Conservation (phyloP, 768 basidiomycete species). For the Guyanaporus albipodus region DNA sequence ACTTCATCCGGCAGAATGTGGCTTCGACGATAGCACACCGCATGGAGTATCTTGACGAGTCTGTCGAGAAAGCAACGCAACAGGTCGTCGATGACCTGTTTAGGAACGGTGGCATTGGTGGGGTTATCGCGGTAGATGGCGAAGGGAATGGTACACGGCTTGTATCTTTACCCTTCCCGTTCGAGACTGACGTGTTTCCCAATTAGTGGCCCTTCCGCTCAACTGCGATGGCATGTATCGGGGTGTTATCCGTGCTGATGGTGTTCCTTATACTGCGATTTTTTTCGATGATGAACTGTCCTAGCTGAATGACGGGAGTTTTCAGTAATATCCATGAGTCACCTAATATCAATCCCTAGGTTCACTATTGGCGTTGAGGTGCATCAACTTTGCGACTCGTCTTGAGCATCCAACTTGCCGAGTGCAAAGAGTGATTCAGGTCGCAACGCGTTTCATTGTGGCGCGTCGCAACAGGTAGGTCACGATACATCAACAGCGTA, state of each 20-base stretch:
- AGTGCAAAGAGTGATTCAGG: too few relatives aligned
- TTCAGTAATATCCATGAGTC: not conserved
- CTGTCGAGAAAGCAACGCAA: slow-evolving; percentile 52
- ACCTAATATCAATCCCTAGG: not conserved
- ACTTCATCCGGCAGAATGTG: slow-evolving; percentile 69
- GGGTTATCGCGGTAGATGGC: slow-evolving; percentile 69
- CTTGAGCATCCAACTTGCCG: too few relatives aligned
- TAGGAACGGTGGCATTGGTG: slow-evolving; percentile 61
- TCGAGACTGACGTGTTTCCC: not conserved
- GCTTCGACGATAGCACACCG: slow-evolving; percentile 64
- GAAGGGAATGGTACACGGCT: slow-evolving; percentile 56
- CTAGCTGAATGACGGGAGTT: slow-evolving; percentile 4
- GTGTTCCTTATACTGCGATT: slow-evolving; percentile 69
- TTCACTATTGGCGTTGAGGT: not conserved
- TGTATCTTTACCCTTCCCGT: slow-evolving; percentile 5
- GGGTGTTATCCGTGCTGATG: slow-evolving; percentile 67
- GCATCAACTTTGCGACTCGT: not conserved
- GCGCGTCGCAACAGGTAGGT: too few relatives aligned
- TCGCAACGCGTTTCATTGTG: too few relatives aligned
- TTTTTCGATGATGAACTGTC: slow-evolving; percentile 62
- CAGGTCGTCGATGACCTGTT: slow-evolving; percentile 56
- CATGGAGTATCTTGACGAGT: slow-evolving; percentile 56
- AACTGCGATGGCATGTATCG: slow-evolving; percentile 84
- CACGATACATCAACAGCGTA: too few relatives aligned
- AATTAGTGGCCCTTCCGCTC: slow-evolving; percentile 63